These are phyloP conservation scores for Aquanectria penicillioides DNA, from an alignment of 2,329 filamentous ascomycete species.

Conservation along the genomic window DNA sequence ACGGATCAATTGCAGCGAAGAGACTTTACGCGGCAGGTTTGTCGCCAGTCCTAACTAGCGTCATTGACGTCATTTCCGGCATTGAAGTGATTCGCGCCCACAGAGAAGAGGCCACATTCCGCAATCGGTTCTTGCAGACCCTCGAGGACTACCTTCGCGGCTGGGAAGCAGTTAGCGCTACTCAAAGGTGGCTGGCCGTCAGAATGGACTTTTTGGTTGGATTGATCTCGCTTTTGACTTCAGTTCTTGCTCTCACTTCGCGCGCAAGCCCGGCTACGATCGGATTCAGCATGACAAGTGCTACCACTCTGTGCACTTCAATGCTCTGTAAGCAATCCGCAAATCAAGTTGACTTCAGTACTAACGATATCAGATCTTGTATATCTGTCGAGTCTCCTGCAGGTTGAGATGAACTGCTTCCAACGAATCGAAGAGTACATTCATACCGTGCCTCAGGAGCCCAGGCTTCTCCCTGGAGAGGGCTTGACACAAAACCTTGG, in stretches of 20 bases:
- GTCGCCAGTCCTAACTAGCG: neutral
- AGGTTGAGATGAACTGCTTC: constrained; percentile 18
- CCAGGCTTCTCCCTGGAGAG: neutral
- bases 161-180: constrained; percentile 9
- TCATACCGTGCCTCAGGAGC: constrained; percentile 2
- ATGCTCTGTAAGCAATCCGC: constrained; percentile 8
- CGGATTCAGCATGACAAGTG: constrained; percentile 19
- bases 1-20: constrained; percentile 15
- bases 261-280: neutral
- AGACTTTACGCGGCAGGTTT: constrained; percentile 7
- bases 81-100: constrained; percentile 10
- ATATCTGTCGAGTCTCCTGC: constrained; percentile 5
- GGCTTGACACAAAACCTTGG: too few relatives aligned
- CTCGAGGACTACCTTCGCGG: constrained; percentile 11
- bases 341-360: neutral
- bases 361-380: neutral
- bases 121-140: neutral
- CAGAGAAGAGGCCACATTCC: neutral
- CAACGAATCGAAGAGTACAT: constrained; percentile 10
- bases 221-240: constrained; percentile 10
- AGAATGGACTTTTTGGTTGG: constrained; percentile 14
- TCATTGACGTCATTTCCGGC: constrained; percentile 2
- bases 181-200: constrained; percentile 17
- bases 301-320: constrained; percentile 1
- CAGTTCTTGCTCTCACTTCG: neutral